phyloP scores from a whole-genome alignment of 2,329 filamentous ascomycete genomes.

The Rosellinia necatrix region DNA sequence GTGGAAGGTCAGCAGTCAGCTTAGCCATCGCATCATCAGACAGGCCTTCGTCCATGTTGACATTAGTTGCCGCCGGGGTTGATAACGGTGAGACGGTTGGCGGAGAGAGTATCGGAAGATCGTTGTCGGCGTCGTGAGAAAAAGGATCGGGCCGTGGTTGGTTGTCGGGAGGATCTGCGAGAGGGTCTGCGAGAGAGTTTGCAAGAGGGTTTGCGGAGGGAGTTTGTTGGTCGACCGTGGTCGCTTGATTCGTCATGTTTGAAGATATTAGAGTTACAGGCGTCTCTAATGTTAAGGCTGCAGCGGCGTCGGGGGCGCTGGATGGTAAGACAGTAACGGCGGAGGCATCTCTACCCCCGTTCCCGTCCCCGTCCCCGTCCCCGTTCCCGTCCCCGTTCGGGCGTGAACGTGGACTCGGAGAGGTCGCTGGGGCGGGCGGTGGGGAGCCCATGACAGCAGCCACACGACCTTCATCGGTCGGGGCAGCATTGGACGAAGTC shows the following conservation, averaged over 20 bases:
- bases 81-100: constrained; percentile 44
- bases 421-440: constrained; percentile 15
- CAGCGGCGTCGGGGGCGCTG: constrained; percentile 9
- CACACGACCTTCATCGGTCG: constrained; percentile 34
- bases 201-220: constrained; percentile 1
- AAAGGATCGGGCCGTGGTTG: constrained; percentile 6
- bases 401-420: constrained; percentile 15
- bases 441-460: constrained; percentile 18
- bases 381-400: neutral
- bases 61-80: constrained; percentile 41
- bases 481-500: constrained; percentile 61
- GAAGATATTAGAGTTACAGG: constrained; percentile 14
- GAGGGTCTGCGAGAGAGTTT: no score
- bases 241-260: constrained; percentile 1
- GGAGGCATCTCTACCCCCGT: constrained; percentile 1
- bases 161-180: no score
- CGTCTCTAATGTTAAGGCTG: constrained; percentile 29
- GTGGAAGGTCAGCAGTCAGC: constrained; percentile 30
- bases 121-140: constrained; percentile 23
- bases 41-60: constrained; percentile 38
- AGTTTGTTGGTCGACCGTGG: neutral
- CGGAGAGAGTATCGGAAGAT: constrained; percentile 39
- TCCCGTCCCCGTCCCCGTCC: neutral
- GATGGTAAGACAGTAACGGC: constrained; percentile 6
- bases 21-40: constrained; percentile 34